phyloP scores from a whole-genome alignment of 2,329 filamentous ascomycete genomes.

The Colletotrichum liaoningense region DNA sequence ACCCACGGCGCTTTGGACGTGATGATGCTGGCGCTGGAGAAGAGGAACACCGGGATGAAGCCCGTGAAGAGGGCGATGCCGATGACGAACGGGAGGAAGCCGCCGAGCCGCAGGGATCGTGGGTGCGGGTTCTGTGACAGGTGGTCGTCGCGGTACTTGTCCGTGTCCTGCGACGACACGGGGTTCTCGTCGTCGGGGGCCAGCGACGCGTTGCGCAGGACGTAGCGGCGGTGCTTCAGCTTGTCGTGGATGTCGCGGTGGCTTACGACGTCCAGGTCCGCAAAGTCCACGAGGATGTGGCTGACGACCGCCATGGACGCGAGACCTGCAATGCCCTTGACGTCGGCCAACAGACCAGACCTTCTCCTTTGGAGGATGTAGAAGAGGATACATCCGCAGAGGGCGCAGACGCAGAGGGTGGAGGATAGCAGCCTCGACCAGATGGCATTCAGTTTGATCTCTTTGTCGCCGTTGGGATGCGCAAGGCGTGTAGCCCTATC shows the following conservation, averaged over 20 bases:
- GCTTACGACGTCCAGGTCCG: constrained; percentile 75
- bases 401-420: constrained; percentile 67
- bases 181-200: constrained; percentile 70
- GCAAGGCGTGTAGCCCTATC: constrained; percentile 56
- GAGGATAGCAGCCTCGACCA: constrained; percentile 73
- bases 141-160: constrained; percentile 61
- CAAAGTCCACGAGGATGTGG: constrained; percentile 80
- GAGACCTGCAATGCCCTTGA: constrained; percentile 78
- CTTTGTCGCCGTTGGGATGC: constrained; percentile 59
- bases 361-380: constrained; percentile 71
- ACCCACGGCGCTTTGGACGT: constrained; percentile 74
- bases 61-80: constrained; percentile 66
- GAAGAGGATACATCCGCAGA: constrained; percentile 68
- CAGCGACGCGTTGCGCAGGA: constrained; percentile 76
- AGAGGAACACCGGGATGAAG: constrained; percentile 72
- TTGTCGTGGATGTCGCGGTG: constrained; percentile 75
- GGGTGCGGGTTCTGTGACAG: constrained; percentile 74
- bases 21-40: constrained; percentile 64
- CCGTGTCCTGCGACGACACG: constrained; percentile 51
- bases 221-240: constrained; percentile 75
- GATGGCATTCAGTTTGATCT: constrained; percentile 64
- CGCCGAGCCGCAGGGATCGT: constrained; percentile 72
- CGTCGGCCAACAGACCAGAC: constrained; percentile 75
- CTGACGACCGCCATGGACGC: constrained; percentile 80
- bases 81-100: constrained; percentile 70